Evolutionary conservation across 2,329 filamentous ascomycete species (phyloP).

Genomic region (Cylindrodendrum hubeiense): DNA sequence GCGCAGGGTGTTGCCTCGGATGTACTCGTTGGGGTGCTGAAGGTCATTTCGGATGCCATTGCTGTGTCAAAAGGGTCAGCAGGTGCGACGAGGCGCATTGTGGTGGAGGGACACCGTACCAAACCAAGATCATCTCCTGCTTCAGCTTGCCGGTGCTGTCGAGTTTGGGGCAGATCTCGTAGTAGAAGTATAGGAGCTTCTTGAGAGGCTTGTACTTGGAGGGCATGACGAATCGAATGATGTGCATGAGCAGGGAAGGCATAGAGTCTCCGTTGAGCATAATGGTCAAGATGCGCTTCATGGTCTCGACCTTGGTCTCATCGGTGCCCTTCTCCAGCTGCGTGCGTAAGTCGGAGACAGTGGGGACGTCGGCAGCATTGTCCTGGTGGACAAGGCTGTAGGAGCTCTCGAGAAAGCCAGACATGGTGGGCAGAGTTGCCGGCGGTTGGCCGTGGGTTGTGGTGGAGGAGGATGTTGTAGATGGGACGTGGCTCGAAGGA

Average conservation of each 20-base stretch:
- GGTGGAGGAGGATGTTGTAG: conserved; percentile 39
- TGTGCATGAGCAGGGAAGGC: conserved; percentile 97
- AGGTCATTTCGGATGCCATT: conserved; percentile 98
- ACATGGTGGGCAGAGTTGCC: conserved; percentile 73
- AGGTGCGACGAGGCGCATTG: conserved; percentile 2
- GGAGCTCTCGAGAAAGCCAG: conserved; percentile 91
- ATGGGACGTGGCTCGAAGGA: conserved; percentile 46
- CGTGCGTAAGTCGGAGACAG: conserved; percentile 89
- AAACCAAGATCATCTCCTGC: conserved; percentile 99
- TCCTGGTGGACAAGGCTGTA: conserved; percentile 99
- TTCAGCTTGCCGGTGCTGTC: conserved; percentile 94
- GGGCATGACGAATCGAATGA: conserved; percentile 99
- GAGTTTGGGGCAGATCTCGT: conserved; percentile 97
- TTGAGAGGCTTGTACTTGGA: conserved; percentile 96
- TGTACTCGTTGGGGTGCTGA: conserved; percentile 98
- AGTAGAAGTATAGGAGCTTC: conserved; percentile 99
- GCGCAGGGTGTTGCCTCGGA: conserved; percentile 96
- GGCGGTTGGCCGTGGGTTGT: conserved; percentile 37
- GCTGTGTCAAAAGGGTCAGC: conserved; percentile 60
- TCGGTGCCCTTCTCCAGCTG: conserved; percentile 95
- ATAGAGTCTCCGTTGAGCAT: conserved; percentile 99
- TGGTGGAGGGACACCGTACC: conserved; percentile 65
- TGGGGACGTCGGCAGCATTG: conserved; percentile 93
- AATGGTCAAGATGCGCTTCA: conserved; percentile 95
- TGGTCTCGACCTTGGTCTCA: conserved; percentile 92